Base-by-base conservation (phyloP, 148 eudicot species). In the Vaccinium vitisidaea region DNA sequence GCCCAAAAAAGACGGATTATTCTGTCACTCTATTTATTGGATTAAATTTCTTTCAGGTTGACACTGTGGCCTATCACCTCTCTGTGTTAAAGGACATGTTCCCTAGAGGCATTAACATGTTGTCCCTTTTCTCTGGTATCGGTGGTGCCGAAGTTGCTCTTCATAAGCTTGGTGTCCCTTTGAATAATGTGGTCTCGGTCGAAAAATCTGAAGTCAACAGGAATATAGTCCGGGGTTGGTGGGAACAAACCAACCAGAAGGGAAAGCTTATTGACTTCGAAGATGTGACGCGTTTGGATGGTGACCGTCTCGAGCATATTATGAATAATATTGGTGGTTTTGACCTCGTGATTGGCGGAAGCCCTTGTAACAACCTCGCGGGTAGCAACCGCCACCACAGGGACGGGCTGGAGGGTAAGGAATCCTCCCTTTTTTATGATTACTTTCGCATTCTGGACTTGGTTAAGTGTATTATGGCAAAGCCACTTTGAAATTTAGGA, bases 121-220 rank as follows among this genome's bases (percentile, higher is more conserved):
- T 96, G 1, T 96, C 99, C 0, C 93, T 96, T 11, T 96, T 96
- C 85, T 91, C 99, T 0, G 98, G 99, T 18, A 96, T 96, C 5
- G 99, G 99, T 16, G 99, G 99, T 2, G 99, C 92, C 1, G 99
- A 96, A 82, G 98, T 96, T 50, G 97, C 99, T 27, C 96, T 96
- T 18, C 90, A 96, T 54, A 89, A 95, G 7, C 93, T 96, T 7
- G 97, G 98, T 0, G 85, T 96, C 75, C 93, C 86, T 0, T 49
- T 96, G 30, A 96, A 92, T n/a, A 88, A 80, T 9, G 97, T 96
- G 1, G 98, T 97, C 0, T 95, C 98, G 0, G 94, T 97, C 0
- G 98, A 97, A 80, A 93, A 85, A 21, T 94, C 99, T 0, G 94
- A 94, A 80, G 98, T 89, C 21, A 97, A 95, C 87, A 83, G 96